Base-by-base conservation (phyloP, 345 rosid genomes). In the Eucalyptus pauciflora region DNA sequence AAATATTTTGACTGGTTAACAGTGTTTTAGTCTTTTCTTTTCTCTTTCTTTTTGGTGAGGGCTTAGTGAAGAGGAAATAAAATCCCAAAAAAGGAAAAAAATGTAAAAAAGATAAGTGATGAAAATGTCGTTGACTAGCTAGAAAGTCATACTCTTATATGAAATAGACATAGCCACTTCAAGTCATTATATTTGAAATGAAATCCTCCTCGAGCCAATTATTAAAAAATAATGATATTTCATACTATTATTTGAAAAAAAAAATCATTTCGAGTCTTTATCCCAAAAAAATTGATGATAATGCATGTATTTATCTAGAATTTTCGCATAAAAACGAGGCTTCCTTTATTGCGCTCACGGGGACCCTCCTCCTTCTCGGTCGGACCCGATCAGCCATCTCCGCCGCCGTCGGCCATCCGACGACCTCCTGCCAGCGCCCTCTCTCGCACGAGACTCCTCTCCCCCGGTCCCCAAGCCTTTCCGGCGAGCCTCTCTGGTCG, bases 1-100 rank as follows among this genome's bases (percentile, higher is more conserved):
- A 52, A 52, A 18, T 18, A 52, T 18, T 52, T 0, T 7, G 0
- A 52, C 0, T 9, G 0, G 1, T 52, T 1, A 18, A 52, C 0
- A 7, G 0, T 52, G 4, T 51, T 52, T 52, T 52, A 1, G 9
- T 52, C 4, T 52, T 52, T 52, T 52, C 2, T 52, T 17, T 51
- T 51, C 4, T 51, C 17, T 51, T 51, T 51, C 1, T 52, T 52
- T 52, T 18, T 52, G 56, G 10, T 7, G 24, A 52, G 56, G 56
- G 17, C 56, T 52, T 52, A 52, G 25, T 52, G 10, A 7, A 52
- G 8, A 52, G 20, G 25, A 52, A 52, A 52, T 4, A 52, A 52
- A 52, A 52, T 17, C 20, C 9, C 17, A 3, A 51, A 51, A 50
- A 15, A 0, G 2, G 20, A 16, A 16, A 11, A 10, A 48, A 48